Percentiles rank a stretch among this genome's conserved stretches.
Evolutionary conservation across 768 basidiomycete species (phyloP).

Genomic region (Mycena metata): DNA sequence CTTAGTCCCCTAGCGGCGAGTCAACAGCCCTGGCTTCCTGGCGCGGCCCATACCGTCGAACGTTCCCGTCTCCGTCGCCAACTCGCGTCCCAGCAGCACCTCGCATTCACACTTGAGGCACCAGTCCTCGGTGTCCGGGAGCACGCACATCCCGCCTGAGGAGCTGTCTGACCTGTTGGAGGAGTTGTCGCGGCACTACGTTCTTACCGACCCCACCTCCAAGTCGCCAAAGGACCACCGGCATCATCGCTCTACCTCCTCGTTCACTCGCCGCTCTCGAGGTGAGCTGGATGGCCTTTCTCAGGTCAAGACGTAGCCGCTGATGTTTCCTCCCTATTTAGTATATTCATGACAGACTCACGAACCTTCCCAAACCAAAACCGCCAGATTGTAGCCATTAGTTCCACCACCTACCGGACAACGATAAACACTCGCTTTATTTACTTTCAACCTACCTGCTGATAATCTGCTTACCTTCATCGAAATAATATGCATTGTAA

Average conservation of each 20-base stretch:
- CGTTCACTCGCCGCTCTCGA: constrained; percentile 23
- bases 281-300: not conserved
- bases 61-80: constrained; percentile 15
- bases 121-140: not conserved
- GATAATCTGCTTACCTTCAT: too few relatives aligned
- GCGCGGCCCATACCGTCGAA: constrained; percentile 17
- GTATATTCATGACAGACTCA: too few relatives aligned
- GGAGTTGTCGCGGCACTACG: constrained; percentile 25
- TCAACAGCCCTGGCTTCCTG: constrained; percentile 19
- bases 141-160: constrained; percentile 2
- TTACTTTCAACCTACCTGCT: too few relatives aligned
- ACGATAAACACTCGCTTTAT: too few relatives aligned
- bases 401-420: too few relatives aligned
- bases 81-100: constrained; percentile 11
- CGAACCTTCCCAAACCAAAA: too few relatives aligned
- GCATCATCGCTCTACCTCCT: constrained; percentile 18
- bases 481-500: too few relatives aligned
- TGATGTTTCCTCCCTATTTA: too few relatives aligned
- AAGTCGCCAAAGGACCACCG: not conserved
- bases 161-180: constrained; percentile 24
- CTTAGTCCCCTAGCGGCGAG: constrained; percentile 19
- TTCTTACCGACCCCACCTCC: constrained; percentile 9
- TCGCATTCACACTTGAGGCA: not conserved
- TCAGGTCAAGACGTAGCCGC: too few relatives aligned
- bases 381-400: too few relatives aligned